Evolutionary conservation across 805 yeast genomes (phyloP).

Genomic region (Peterozyma toletana): DNA sequence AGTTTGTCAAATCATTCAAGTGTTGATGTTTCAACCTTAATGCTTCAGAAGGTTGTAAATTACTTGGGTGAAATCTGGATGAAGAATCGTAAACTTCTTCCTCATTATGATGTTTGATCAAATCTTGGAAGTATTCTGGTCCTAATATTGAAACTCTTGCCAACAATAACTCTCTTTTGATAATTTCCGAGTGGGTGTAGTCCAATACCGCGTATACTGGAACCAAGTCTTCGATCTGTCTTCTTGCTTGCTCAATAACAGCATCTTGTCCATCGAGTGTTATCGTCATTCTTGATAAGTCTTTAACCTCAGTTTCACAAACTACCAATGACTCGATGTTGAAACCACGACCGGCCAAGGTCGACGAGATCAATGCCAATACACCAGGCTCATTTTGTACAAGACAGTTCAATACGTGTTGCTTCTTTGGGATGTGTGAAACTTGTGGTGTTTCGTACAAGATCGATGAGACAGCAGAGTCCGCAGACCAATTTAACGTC

Average conservation of each 20-base stretch:
- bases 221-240: conserved; percentile 95
- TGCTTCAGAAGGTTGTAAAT: conserved; percentile 85
- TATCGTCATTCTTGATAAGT: conserved; percentile 94
- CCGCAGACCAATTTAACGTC: conserved; percentile 93
- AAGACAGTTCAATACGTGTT: conserved; percentile 91
- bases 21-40: conserved; percentile 91
- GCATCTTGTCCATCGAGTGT: conserved; percentile 93
- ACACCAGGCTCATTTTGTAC: conserved; percentile 99
- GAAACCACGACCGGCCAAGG: conserved; percentile 96
- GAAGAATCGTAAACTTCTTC: conserved; percentile 34
- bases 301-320: conserved; percentile 92
- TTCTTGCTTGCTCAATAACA: conserved; percentile 94
- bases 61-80: conserved; percentile 74
- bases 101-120: conserved; percentile 75
- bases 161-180: conserved; percentile 82
- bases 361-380: conserved; percentile 84
- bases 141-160: conserved; percentile 92
- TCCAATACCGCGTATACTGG: conserved; percentile 98
- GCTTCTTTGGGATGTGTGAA: conserved; percentile 54
- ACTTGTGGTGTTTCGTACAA: conserved; percentile 83
- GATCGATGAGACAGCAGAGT: conserved; percentile 92
- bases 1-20: conserved; percentile 72
- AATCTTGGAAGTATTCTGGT: conserved; percentile 96
- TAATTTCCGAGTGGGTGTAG: conserved; percentile 83
- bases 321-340: conserved; percentile 96